These are phyloP conservation scores for Tulasnella sp. DNA, from an alignment of 768 basidiomycete genomes.

Conservation along the genomic window DNA sequence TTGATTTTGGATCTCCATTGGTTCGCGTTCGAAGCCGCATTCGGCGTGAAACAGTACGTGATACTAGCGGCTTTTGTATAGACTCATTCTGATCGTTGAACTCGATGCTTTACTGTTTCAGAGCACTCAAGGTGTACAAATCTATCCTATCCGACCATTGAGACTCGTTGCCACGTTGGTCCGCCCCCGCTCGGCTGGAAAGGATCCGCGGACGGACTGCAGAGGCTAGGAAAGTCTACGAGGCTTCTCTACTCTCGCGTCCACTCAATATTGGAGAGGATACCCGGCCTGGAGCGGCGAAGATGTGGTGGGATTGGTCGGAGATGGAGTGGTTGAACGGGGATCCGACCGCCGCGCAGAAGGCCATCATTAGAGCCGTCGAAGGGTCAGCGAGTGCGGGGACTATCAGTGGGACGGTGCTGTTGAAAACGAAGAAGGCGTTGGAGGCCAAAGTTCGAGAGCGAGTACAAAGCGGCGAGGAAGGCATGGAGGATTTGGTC, in stretches of 20 bases:
- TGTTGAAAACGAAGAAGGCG: constrained; percentile 52
- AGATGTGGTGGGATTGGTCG: constrained; percentile 74
- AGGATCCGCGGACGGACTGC: constrained; percentile 48
- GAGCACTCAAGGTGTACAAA: constrained; percentile 61
- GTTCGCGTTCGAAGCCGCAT: constrained; percentile 55
- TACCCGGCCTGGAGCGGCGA: constrained; percentile 27
- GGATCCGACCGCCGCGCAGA: constrained; percentile 36
- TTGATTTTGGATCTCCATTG: constrained; percentile 52
- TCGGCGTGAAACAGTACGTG: constrained; percentile 45
- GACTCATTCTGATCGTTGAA: not conserved
- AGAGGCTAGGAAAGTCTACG: constrained; percentile 70
- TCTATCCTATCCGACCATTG: constrained; percentile 42
- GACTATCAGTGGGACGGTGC: not conserved
- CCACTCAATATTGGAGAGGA: constrained; percentile 28
- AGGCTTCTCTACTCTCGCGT: constrained; percentile 32
- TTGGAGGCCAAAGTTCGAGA: constrained; percentile 39
- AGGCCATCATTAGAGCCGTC: constrained; percentile 44
- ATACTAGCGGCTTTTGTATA: not conserved
- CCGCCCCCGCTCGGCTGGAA: constrained; percentile 63
- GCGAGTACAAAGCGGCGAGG: not conserved
- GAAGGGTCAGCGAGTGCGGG: constrained; percentile 36
- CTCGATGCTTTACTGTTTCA: constrained; percentile 23
- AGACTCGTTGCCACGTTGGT: constrained; percentile 56
- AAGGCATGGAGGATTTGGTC: not conserved
- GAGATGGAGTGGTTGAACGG: constrained; percentile 71